Evolutionary conservation across 106 monocot species (phyloP).

Genomic region (Iris macrosiphon): DNA sequence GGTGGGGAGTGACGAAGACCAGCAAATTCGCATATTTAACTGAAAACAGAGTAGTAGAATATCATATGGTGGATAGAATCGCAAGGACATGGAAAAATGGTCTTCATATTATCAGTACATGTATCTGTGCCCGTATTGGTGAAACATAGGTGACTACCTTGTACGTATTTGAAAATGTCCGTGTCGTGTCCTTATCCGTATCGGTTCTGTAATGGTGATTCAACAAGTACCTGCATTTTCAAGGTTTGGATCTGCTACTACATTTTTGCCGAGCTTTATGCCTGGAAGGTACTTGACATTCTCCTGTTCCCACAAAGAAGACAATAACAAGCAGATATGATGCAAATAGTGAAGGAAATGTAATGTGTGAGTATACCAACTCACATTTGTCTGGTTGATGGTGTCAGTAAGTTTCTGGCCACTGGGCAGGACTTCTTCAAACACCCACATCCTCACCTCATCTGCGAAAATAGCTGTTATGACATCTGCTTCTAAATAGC

Average conservation of each 20-base stretch:
- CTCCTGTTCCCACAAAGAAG: constrained; percentile 38
- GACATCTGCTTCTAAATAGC: too few species aligned
- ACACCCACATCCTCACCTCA: constrained; percentile 97
- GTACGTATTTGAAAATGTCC: too few species aligned
- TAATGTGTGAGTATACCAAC: background rate
- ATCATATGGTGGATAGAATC: background rate
- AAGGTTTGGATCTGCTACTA: constrained; percentile 80
- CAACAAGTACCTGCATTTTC: constrained; percentile 55
- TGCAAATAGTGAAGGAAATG: background rate
- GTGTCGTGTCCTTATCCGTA: background rate
- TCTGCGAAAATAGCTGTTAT: constrained; percentile 43
- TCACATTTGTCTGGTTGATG: constrained; percentile 74
- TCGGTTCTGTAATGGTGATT: background rate
- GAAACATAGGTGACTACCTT: too few species aligned
- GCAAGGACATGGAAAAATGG: too few species aligned
- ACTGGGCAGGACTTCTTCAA: constrained; percentile 61
- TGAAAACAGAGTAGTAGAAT: constrained; percentile 13
- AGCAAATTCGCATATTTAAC: constrained; percentile 82
- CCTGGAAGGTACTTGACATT: constrained; percentile 89
- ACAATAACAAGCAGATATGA: background rate
- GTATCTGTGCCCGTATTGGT: too few species aligned
- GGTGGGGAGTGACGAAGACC: constrained; percentile 89
- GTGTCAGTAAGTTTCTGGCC: constrained; percentile 70
- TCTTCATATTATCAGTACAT: too few species aligned
- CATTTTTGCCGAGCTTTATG: constrained; percentile 80